A percentile compares a stretch with the other conserved stretches of the same genome.
Evolutionary conservation across 495 filamentous ascomycete species (phyloP).

Genomic region (Annulohypoxylon nitens): DNA sequence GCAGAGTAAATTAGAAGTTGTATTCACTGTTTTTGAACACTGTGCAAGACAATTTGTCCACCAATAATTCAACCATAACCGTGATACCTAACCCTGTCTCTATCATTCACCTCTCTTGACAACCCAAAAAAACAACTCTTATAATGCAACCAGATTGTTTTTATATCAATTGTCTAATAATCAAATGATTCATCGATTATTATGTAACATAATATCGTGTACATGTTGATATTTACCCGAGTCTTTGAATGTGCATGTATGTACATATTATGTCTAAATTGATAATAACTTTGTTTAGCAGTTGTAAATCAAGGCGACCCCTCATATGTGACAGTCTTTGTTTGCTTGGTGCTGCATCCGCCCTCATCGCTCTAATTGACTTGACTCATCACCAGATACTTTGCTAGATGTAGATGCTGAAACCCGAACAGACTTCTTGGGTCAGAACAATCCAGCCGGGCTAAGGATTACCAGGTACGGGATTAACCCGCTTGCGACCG

Average conservation of each 20-base stretch:
- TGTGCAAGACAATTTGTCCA: constrained; percentile 8
- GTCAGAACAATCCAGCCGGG: constrained; percentile 6
- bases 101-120: background rate
- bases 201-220: background rate
- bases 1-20: constrained; percentile 9
- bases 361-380: constrained; percentile 3
- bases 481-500: constrained; percentile 12
- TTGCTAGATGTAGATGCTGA: background rate
- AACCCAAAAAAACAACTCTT: background rate
- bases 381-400: constrained; percentile 18
- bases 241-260: background rate
- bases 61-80: constrained; percentile 22
- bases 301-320: constrained; percentile 6
- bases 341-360: constrained; percentile 4
- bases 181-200: background rate
- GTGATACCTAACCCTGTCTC: constrained; percentile 9
- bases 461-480: constrained; percentile 9
- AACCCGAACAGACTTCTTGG: background rate
- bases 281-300: constrained; percentile 19
- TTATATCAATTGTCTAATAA: background rate
- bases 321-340: constrained; percentile 13
- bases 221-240: background rate
- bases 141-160: background rate
- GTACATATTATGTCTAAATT: background rate
- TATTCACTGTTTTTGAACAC: constrained; percentile 8